These are phyloP conservation scores for Kalmusia sp. DNA, from an alignment of 2,329 filamentous ascomycete species.

Conservation along the genomic window DNA sequence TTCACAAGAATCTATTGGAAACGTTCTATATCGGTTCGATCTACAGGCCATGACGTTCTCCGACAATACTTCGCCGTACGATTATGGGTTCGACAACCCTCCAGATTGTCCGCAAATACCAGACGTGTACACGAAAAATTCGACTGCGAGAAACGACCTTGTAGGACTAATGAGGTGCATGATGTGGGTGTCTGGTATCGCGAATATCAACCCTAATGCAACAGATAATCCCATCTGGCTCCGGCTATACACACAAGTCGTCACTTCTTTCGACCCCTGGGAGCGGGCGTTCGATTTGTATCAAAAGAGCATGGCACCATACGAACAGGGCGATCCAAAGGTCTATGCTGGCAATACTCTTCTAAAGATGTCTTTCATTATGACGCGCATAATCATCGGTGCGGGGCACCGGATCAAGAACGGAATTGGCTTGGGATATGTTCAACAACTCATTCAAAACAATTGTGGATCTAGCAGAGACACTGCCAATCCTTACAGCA, in stretches of 20 bases:
- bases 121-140: slow-evolving; percentile 24
- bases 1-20: slow-evolving; percentile 25
- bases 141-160: slow-evolving; percentile 31
- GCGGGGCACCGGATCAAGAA: slow-evolving; percentile 21
- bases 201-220: slow-evolving; percentile 26
- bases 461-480: slow-evolving; percentile 36
- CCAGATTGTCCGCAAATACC: slow-evolving; percentile 29
- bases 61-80: slow-evolving; percentile 33
- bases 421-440: slow-evolving; percentile 32
- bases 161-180: slow-evolving; percentile 33
- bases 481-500: slow-evolving; percentile 24
- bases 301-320: slow-evolving; percentile 20
- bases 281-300: slow-evolving; percentile 27
- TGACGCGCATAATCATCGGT: slow-evolving; percentile 27
- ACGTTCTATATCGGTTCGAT: slow-evolving; percentile 37
- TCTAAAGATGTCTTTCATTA: slow-evolving; percentile 30
- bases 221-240: slow-evolving; percentile 27
- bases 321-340: slow-evolving; percentile 29
- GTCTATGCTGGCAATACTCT: slow-evolving; percentile 33
- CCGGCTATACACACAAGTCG: slow-evolving; percentile 23
- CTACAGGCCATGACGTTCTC: slow-evolving; percentile 43
- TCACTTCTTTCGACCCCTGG: slow-evolving; percentile 27
- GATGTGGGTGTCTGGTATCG: slow-evolving; percentile 35
- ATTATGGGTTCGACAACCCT: slow-evolving; percentile 26
- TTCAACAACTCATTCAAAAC: slow-evolving; percentile 30